A percentile compares a stretch with the other conserved stretches of the same genome.
Conservation (phyloP, 140 eudicot species). For the Anethum foeniculum region DNA sequence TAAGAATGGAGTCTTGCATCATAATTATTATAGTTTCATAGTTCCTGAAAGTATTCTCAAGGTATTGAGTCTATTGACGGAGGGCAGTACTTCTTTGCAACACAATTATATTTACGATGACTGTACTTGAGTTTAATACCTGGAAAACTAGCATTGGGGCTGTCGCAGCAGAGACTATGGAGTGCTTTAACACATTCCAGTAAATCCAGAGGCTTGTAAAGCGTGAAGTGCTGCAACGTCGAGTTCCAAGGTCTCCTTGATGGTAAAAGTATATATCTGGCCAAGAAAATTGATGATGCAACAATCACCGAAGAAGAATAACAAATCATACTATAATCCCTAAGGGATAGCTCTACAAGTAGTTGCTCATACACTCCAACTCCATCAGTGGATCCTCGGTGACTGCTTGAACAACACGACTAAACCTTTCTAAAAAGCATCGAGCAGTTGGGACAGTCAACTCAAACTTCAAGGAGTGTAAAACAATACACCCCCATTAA, state of each 20-base stretch:
- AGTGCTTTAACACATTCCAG: conserved; percentile 62
- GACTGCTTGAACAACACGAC: conserved; percentile 64
- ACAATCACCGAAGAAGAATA: conserved; percentile 72
- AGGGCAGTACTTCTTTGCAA: conserved; percentile 82
- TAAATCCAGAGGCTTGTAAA: conserved; percentile 59
- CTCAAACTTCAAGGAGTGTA: conserved; percentile 77
- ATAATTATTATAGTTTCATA: conserved; percentile 8
- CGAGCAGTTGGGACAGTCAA: conserved; percentile 75
- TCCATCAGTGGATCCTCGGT: conserved; percentile 66
- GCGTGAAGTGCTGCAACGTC: conserved; percentile 68
- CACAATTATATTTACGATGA: conserved; percentile 84
- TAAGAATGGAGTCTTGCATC: too few relatives aligned
- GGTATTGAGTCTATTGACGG: conserved; percentile 74
- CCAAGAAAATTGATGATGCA: conserved; percentile 79
- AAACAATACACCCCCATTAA: conserved; percentile 69
- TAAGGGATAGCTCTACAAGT: conserved; percentile 72
- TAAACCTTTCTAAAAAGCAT: conserved; percentile 79
- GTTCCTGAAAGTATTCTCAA: conserved; percentile 48
- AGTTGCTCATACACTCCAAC: conserved; percentile 76
- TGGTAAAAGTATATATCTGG: conserved; percentile 53
- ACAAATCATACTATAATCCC: conserved; percentile 64
- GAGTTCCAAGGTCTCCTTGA: conserved; percentile 73
- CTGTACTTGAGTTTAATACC: conserved; percentile 86
- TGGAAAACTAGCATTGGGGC: conserved; percentile 5
- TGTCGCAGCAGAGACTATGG: conserved; percentile 52